Evolutionary conservation across 176 grass and related monocot species (phyloP), one percentile per base, ranked within the genome.

Genomic region (Bonia amplexicaulis): DNA sequence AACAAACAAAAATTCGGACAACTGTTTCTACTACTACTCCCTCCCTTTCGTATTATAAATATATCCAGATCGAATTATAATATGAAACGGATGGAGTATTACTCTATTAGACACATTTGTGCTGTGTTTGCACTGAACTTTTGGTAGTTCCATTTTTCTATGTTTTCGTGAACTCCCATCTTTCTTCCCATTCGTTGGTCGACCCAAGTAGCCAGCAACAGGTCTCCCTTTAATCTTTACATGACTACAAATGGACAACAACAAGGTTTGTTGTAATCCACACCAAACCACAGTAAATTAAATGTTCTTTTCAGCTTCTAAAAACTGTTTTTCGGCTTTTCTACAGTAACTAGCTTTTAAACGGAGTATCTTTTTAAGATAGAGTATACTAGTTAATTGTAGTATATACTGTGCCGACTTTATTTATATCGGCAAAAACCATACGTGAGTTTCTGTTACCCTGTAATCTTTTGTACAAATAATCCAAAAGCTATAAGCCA

Each of bases 241-340:
- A 78, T 59, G 66, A 82, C 57, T 78, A 15, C 5, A 73, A 58
- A 69, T 77, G 60, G 47, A 59, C 66, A 79, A 23, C 55, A 64
- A 46, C 82, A 59, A 77, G 52, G 49, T 84, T 59, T 44, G 25
- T 60, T 49, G 25, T 87, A 72, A 77, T 29, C 71, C 89, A 51
- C 61, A 90, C 74, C 85, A 80, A 61, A 74, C 40, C n/a, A 87
- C 61, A 52, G 74, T 35, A 73, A 72, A 58, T 17, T 80, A 79
- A 79, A 83, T n/a, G n/a, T n/a, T n/a, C n/a, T n/a, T n/a, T n/a
- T n/a, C n/a, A n/a, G n/a, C n/a, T n/a, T n/a, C n/a, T n/a, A n/a
- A n/a, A n/a, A n/a, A n/a, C n/a, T n/a, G n/a, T n/a, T n/a, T n/a
- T n/a, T n/a, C n/a, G n/a, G n/a, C n/a, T n/a, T n/a, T n/a, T n/a